Conservation (phyloP, 1,139 yeast species). For the Oligophagozyma castellii region DNA sequence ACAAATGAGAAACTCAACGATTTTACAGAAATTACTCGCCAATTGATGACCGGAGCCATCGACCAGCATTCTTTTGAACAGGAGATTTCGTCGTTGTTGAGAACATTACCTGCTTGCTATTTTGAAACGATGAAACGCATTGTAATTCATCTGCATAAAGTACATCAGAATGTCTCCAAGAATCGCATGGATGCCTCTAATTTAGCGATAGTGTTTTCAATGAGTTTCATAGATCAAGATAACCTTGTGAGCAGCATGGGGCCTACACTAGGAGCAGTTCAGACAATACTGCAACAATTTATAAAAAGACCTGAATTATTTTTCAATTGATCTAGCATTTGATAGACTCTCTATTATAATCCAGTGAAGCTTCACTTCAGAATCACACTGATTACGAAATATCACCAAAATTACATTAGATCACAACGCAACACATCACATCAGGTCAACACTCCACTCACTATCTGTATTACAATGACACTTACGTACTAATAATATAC, state of each 20-base stretch:
- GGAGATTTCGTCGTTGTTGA: constrained; percentile 30
- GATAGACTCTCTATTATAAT: no score
- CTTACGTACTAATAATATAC: no score
- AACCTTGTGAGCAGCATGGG: constrained; percentile 30
- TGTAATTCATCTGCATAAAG: constrained; percentile 52
- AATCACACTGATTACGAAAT: no score
- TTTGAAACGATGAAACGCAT: constrained; percentile 55
- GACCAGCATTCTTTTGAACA: constrained; percentile 10
- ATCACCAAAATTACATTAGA: no score
- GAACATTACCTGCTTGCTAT: constrained; percentile 45
- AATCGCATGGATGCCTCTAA: constrained; percentile 75
- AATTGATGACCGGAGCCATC: constrained; percentile 19
- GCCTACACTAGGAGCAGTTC: constrained; percentile 30
- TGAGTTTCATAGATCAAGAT: constrained; percentile 38
- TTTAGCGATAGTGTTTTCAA: constrained; percentile 62
- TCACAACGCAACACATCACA: no score
- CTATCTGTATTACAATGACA: no score
- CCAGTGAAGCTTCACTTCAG: no score
- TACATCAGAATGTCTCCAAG: constrained; percentile 42
- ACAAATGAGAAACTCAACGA: constrained; percentile 44
- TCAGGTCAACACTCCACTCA: no score
- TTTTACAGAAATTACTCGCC: constrained; percentile 30
- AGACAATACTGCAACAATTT: constrained; percentile 26
- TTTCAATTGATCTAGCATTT: constrained; percentile 8
- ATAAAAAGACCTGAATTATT: constrained; percentile 25